Base-by-base conservation (phyloP, 495 filamentous ascomycete species). In the Neurospora sp. region DNA sequence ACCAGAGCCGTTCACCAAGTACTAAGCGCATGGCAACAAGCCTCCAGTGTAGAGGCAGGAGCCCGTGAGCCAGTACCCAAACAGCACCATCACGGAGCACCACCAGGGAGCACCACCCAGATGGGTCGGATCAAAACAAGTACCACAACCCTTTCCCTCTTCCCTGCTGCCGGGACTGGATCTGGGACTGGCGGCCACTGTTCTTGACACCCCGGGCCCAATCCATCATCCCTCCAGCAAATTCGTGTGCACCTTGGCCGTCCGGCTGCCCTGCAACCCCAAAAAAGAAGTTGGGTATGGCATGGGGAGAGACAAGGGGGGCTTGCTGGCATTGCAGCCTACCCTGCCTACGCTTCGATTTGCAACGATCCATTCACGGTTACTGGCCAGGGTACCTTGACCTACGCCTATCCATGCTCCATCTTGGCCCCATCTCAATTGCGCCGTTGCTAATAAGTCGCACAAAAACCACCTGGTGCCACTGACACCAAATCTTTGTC, bases 391-490 rank as follows among this genome's bases (percentile, higher is more conserved):
- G 79, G 80, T 76, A 73, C 78, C 80, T 78, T 77, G 77, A 74
- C 77, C 74, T 75, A 75, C 74, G 75, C 72, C 77, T 74, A 80
- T 77, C 79, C 80, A 74, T 81, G 79, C 75, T 76, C 79, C 81
- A 78, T 78, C 80, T 76, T 76, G 80, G 76, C 70, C 73, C 78
- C 79, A 77, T 81, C 76, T 75, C 79, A 80, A 81, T 80, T 76
- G 78, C 77, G 71, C 78, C 75, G 75, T 73, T 76, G 72, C 73
- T 75, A 81, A 82, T 80, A 83, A 85, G 84, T 85, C 81, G 84
- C 84, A 86, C 84, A 84, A 86, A 85, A 86, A 82, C 79, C 83
- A 81, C 78, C 78, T 75, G 76, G 78, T 81, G 82, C 82, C 82
- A 83, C 82, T 82, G 81, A 81, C 79, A 83, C 78, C 78, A 79